Percentiles rank a stretch among this genome's conserved stretches.
phyloP scores from a whole-genome alignment of 768 basidiomycete genomes.

The Boletus tylopilopsis region DNA sequence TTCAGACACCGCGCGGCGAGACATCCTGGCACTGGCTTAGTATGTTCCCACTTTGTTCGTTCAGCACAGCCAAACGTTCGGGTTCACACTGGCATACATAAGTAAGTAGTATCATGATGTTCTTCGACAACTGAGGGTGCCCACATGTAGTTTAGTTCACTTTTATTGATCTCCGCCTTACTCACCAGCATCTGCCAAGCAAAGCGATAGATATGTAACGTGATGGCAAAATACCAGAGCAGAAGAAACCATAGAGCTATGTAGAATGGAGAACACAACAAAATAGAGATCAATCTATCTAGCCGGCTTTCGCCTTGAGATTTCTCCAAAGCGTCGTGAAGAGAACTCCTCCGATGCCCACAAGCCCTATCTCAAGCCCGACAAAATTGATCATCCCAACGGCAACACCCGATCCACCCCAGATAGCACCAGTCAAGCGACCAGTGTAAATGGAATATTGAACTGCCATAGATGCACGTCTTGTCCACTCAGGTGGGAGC shows the following conservation, averaged over 20 bases:
- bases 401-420: conserved; percentile 57
- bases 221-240: not conserved
- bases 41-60: too few species aligned
- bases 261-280: not conserved
- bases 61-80: not conserved
- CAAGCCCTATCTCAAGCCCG: conserved; percentile 56
- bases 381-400: conserved; percentile 58
- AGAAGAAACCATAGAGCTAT: not conserved
- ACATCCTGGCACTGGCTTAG: too few species aligned
- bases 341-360: conserved; percentile 54
- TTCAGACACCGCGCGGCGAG: too few species aligned
- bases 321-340: conserved; percentile 57
- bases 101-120: too few species aligned
- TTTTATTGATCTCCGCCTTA: conserved; percentile 3
- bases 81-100: too few species aligned
- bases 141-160: not conserved
- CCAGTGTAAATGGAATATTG: conserved; percentile 69
- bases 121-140: not conserved
- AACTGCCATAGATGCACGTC: conserved; percentile 50
- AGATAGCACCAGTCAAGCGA: conserved; percentile 62
- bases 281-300: not conserved
- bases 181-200: not conserved
- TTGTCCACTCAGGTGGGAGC: conserved; percentile 60
- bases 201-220: not conserved
- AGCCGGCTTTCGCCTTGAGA: conserved; percentile 64